Evolutionary conservation across 1,139 yeast species (phyloP).

Genomic region (Starmera stellimalicola): DNA sequence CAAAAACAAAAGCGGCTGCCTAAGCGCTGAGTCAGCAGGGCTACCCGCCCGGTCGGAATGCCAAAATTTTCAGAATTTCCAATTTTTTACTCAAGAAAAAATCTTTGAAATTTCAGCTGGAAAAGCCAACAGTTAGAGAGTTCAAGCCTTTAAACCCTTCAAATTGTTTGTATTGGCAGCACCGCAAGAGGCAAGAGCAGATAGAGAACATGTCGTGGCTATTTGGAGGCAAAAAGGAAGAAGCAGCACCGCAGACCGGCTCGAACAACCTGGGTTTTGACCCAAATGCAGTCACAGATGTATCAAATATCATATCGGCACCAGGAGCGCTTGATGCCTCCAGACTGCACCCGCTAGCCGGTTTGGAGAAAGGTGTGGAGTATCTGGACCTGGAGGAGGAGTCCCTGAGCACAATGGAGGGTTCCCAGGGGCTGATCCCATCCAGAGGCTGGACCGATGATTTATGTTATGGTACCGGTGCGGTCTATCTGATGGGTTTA

Average conservation of each 20-base stretch:
- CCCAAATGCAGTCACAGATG: conserved; percentile 56
- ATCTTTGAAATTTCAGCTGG: too few relatives aligned
- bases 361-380: conserved; percentile 81
- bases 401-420: conserved; percentile 63
- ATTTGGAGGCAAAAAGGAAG: conserved; percentile 32
- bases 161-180: too few relatives aligned
- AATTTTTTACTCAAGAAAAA: too few relatives aligned
- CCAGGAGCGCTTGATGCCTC: conserved; percentile 64
- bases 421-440: conserved; percentile 84
- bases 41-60: too few relatives aligned
- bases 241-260: conserved; percentile 10
- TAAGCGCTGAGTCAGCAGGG: too few relatives aligned
- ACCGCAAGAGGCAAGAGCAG: too few relatives aligned
- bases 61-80: too few relatives aligned
- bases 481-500: conserved; percentile 74
- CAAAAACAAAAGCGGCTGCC: too few relatives aligned
- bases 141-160: too few relatives aligned
- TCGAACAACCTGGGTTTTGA: conserved; percentile 51
- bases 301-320: conserved; percentile 47
- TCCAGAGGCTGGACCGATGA: conserved; percentile 97
- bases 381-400: conserved; percentile 87
- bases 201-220: conserved; percentile 60
- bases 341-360: conserved; percentile 87
- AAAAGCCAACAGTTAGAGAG: too few relatives aligned
- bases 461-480: conserved; percentile 95